phyloP scores from a whole-genome alignment of 495 filamentous ascomycete genomes.

The Cercophora newfieldiana region DNA sequence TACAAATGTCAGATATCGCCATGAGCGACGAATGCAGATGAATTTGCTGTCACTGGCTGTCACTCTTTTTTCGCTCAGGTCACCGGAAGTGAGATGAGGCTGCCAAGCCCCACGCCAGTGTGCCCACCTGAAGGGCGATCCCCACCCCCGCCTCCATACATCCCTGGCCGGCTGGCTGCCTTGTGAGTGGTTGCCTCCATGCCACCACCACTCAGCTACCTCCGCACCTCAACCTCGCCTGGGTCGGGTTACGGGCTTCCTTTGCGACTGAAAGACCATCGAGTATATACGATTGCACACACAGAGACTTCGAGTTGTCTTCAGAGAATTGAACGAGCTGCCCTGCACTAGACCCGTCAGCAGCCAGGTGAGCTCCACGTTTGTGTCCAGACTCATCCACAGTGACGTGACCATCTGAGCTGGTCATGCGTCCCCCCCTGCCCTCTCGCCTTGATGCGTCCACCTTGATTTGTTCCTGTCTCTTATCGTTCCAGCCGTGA shows the following conservation, averaged over 20 bases:
- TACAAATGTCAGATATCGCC: neutral
- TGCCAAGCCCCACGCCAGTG: no score
- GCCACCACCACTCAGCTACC: neutral
- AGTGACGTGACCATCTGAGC: conserved; percentile 8
- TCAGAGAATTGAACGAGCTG: neutral
- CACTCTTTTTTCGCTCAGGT: neutral
- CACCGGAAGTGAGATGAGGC: no score
- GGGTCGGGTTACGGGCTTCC: neutral
- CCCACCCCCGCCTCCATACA: neutral
- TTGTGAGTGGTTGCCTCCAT: neutral
- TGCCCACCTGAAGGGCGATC: neutral
- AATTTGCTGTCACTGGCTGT: neutral
- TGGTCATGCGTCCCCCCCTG: conserved; percentile 3
- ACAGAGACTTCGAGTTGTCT: neutral
- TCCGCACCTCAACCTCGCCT: neutral
- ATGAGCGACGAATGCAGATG: neutral
- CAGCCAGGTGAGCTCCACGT: conserved; percentile 8
- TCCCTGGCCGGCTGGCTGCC: neutral
- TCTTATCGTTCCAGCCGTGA: neutral
- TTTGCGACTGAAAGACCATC: neutral
- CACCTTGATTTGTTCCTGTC: neutral
- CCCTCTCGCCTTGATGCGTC: neutral
- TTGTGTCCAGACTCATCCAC: neutral
- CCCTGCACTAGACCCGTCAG: neutral
- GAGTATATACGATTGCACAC: neutral